phyloP scores from a whole-genome alignment of 106 monocot species.

The Dendrobium nobile region DNA sequence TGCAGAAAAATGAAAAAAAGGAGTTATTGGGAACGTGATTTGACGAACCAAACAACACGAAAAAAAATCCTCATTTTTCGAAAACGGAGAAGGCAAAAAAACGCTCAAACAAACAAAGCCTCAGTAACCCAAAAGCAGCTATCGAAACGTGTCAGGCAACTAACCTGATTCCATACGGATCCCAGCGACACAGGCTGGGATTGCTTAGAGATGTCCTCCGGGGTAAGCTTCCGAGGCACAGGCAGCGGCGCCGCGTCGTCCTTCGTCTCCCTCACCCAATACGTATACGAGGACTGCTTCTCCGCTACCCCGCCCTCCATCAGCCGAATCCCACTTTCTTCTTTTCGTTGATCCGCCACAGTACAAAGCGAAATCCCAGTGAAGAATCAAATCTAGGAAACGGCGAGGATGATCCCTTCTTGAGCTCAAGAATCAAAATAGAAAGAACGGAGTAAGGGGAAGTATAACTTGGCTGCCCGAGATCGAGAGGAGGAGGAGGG shows the following conservation, averaged over 20 bases:
- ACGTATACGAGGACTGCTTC: slow-evolving; percentile 68
- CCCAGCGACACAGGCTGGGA: slow-evolving; percentile 37
- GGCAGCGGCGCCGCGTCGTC: slow-evolving; percentile 81
- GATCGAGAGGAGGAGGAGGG: background rate
- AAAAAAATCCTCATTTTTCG: no score
- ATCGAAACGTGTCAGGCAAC: background rate
- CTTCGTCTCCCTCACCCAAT: slow-evolving; percentile 76
- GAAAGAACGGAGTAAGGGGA: background rate
- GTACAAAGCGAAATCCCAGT: background rate
- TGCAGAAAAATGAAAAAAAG: no score
- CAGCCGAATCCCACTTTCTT: slow-evolving; percentile 10
- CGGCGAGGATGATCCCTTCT: background rate
- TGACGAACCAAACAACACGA: no score
- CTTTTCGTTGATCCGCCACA: background rate
- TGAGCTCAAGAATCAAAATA: background rate
- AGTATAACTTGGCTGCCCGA: background rate
- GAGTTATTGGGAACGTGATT: no score
- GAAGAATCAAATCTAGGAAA: background rate
- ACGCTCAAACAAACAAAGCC: no score
- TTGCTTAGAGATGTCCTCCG: slow-evolving; percentile 51
- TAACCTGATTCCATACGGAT: slow-evolving; percentile 97
- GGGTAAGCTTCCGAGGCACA: slow-evolving; percentile 67
- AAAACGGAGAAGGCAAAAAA: no score
- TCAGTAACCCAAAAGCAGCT: background rate
- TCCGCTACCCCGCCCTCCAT: slow-evolving; percentile 29